Evolutionary conservation across 192 early-diverging fungal species (phyloP), one percentile per base, ranked within the genome.

Genomic region (Coemansia sp.): DNA sequence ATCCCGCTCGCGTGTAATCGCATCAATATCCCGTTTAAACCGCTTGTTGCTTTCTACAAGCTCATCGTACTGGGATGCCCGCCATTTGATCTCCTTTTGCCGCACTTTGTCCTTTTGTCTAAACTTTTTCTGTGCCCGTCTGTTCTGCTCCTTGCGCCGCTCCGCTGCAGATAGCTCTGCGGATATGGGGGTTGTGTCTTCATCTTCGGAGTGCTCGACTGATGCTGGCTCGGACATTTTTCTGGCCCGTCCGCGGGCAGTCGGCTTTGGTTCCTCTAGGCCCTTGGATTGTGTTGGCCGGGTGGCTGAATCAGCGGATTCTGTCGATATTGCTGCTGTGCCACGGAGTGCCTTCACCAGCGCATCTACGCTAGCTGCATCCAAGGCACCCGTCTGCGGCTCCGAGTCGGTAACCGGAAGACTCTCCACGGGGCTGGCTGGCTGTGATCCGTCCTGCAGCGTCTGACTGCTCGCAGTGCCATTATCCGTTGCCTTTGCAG

Each of bases 41-140:
- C 76, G 51, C 76, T 79, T 79, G 40, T 71, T 79, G 18, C 43
- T 41, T 30, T 63, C 69, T 0, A 72, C 76, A 6, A 79, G 40
- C n/a, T 52, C 46, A 36, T 79, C 76, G 58, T 79, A 79, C 62
- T 79, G 76, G 32, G 68, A 61, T 14, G 76, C 76, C 3, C 70
- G 68, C 76, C 76, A 79, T 47, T 79, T 79, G 56, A 79, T 37
- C 34, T 79, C 69, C 57, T 79, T 79, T 47, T 79, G 76, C 11
- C 76, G 69, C 49, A 79, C 76, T 57, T 79, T 79, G 70, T 79
- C 76, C 61, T 79, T 79, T 20, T 79, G 69, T 0, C 76, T 40
- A 42, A 79, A 79, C 70, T 79, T 79, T 23, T 79, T 79, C 59
- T 79, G 76, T 15, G 76, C 76, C n/a, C 76, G 45, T 11, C 76